Percentiles rank a stretch among this genome's conserved stretches.
These are phyloP conservation scores for Dalbergia cultrata DNA, from an alignment of 306 rosid species.

Conservation along the genomic window DNA sequence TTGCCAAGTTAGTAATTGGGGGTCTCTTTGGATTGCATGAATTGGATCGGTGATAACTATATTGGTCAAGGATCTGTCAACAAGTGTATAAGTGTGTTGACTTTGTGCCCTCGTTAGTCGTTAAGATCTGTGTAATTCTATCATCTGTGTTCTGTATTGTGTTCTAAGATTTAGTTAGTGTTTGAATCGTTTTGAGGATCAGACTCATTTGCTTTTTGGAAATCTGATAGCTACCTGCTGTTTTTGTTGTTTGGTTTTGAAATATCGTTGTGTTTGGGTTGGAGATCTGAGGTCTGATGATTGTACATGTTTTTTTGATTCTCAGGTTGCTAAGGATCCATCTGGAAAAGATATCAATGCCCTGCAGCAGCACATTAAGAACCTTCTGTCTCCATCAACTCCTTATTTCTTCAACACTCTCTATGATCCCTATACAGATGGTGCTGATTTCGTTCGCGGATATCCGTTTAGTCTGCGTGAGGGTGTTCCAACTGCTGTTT, in stretches of 20 bases:
- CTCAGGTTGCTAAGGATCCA: slow-evolving; percentile 83
- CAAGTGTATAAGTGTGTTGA: neutral
- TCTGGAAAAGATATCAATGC: slow-evolving; percentile 79
- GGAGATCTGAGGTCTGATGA: slow-evolving; percentile 4
- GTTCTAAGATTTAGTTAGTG: neutral
- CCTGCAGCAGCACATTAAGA: slow-evolving; percentile 79
- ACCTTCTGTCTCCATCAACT: slow-evolving; percentile 70
- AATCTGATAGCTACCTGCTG: slow-evolving; percentile 11
- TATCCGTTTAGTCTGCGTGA: slow-evolving; percentile 79
- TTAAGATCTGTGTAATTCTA: neutral
- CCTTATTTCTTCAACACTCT: slow-evolving; percentile 83
- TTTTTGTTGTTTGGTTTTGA: neutral
- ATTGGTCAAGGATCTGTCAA: slow-evolving; percentile 1
- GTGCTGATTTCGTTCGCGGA: slow-evolving; percentile 85
- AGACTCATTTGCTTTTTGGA: neutral
- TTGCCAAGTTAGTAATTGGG: neutral
- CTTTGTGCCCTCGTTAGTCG: neutral
- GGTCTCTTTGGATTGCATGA: neutral
- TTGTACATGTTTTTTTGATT: slow-evolving; percentile 1
- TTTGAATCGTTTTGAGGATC: neutral
- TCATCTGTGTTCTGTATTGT: neutral
- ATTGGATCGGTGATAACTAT: neutral
- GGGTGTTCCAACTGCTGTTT: slow-evolving; percentile 77
- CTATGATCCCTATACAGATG: slow-evolving; percentile 77
- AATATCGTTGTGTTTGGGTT: neutral